Percentiles rank a stretch among this genome's conserved stretches.
Evolutionary conservation across 257 asterid species (phyloP).

Genomic region (Euphrasia confusa): DNA sequence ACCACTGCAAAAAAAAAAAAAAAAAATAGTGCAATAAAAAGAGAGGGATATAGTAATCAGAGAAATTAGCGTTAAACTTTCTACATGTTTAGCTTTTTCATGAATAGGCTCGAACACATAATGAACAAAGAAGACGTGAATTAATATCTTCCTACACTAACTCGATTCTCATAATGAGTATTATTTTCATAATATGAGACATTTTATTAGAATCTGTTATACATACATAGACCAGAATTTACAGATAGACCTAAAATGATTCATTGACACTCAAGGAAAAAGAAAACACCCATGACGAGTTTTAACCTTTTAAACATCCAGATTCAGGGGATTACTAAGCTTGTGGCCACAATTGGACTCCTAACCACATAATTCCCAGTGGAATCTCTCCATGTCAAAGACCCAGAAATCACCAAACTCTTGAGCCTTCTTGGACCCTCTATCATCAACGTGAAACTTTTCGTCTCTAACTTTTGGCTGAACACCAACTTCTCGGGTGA

Average conservation of each 20-base stretch:
- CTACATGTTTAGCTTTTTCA: neutral
- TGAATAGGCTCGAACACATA: neutral
- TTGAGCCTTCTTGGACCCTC: constrained; percentile 33
- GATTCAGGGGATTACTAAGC: neutral
- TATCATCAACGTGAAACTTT: constrained; percentile 44
- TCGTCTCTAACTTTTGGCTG: constrained; percentile 43
- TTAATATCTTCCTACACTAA: neutral
- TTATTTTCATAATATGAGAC: neutral
- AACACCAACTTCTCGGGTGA: constrained; percentile 48
- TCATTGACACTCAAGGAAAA: neutral
- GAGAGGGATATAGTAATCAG: constrained; percentile 3
- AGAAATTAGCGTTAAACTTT: neutral
- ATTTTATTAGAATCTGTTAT: constrained; percentile 15
- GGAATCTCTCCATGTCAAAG: constrained; percentile 53
- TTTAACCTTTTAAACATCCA: neutral
- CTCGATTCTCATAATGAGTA: neutral
- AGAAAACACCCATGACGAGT: constrained; percentile 11
- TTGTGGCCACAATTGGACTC: constrained; percentile 63
- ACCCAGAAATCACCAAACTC: constrained; percentile 35
- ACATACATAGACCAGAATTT: constrained; percentile 1
- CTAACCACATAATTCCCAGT: constrained; percentile 40
- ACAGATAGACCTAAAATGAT: neutral
- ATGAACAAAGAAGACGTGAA: neutral
- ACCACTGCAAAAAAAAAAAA: constrained; percentile 62
- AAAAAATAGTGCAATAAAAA: neutral